Evolutionary conservation across 352 stramenopile genomes (phyloP).

Genomic region (Pythium biforme): DNA sequence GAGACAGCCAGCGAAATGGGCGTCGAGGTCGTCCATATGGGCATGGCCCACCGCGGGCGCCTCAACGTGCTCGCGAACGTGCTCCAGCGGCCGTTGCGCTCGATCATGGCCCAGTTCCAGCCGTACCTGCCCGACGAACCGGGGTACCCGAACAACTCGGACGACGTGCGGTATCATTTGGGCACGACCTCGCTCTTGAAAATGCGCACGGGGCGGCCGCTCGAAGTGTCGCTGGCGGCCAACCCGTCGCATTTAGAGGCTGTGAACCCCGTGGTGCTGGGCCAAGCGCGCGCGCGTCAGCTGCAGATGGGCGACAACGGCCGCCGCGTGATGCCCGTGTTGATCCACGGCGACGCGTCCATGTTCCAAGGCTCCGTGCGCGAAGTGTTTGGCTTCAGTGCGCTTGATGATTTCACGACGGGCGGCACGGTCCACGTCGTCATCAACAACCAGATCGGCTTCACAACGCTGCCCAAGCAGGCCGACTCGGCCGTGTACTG

Average conservation of each 20-base stretch:
- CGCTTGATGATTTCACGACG: constrained; percentile 94
- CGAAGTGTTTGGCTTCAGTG: constrained; percentile 83
- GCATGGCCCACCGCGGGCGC: constrained; percentile 97
- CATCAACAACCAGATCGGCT: constrained; percentile 99
- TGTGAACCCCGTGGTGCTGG: constrained; percentile 96
- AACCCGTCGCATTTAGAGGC: constrained; percentile 99
- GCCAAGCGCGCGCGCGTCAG: constrained; percentile 95
- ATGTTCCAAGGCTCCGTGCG: constrained; percentile 83
- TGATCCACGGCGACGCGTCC: constrained; percentile 98
- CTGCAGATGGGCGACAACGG: constrained; percentile 71
- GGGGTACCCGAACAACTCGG: constrained; percentile 86
- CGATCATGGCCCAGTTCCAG: constrained; percentile 92
- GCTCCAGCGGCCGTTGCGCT: constrained; percentile 94
- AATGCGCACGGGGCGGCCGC: constrained; percentile 56
- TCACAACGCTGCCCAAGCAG: constrained; percentile 98
- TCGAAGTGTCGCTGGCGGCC: constrained; percentile 90
- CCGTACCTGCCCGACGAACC: constrained; percentile 82
- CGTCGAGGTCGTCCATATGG: constrained; percentile 97
- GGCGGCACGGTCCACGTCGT: constrained; percentile 99
- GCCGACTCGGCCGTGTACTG: constrained; percentile 97
- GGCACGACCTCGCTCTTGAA: constrained; percentile 73
- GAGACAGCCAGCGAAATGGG: constrained; percentile 94
- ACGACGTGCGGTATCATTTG: constrained; percentile 88
- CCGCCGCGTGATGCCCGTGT: constrained; percentile 93
- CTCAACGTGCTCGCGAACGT: constrained; percentile 99